Base-by-base conservation (phyloP, 1,284 basidiomycete species). In the Chalciporus sp. region DNA sequence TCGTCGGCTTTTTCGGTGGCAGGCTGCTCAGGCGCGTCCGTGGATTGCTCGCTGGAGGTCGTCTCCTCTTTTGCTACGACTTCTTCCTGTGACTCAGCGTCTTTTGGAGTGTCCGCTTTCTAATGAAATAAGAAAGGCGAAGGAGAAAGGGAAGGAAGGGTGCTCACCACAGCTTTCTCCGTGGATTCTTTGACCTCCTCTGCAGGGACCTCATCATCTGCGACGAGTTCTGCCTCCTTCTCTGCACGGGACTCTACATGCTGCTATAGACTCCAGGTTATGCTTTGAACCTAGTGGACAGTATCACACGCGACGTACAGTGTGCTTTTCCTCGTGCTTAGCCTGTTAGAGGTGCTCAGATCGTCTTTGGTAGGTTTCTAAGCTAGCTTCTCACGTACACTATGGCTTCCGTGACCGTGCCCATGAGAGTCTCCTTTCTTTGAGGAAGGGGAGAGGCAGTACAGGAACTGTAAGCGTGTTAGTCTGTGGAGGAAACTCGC, bases 181-280 rank as follows among this genome's bases (percentile, higher is more conserved):
- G 67, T 58, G n/a, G 75, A 74, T 40, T 67, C 68, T 48, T 72
- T 64, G 49, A 72, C 55, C 45, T 74, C 73, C 47, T 74, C 64
- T 33, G 56, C 61, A 39, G 75, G 67, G 27, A 64, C 65, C 43
- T 75, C 72, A n/a, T 67, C 65, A 50, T 75, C 73, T 2, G 47
- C 48, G 50, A 68, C 52, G 29, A 66, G 58, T 23, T 45, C 41
- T 14, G 26, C 45, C 37, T 52, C 52, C 45, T 47, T 49, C 39
- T 52, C 42, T 26, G 17, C 37, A 0, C 46, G 42, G n/a, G 68
- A 39, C 35, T 61, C 55, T 6, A 41, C 48, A 5, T 53, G 61
- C 60, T 68, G 55, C 60, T 67, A 61, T 47, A 47, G 46, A 31
- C 19, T 14, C 16, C 41, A 40, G 26, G 39, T 61, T 44, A 55